Conservation (phyloP, 2,329 filamentous ascomycete species). For the Aureobasidium sp. region DNA sequence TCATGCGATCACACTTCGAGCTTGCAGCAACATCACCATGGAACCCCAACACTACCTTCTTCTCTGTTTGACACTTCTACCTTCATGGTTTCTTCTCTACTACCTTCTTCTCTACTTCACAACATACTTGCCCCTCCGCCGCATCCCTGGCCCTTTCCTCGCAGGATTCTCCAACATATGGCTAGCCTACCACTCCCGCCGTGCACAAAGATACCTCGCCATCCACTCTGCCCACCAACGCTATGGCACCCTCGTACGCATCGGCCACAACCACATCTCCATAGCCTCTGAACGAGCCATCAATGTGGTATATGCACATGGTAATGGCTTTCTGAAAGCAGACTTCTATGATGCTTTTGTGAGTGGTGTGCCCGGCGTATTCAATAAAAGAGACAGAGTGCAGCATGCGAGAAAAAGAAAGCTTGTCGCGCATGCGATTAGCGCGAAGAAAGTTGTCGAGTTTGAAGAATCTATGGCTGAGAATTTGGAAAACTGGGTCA, state of each 20-base stretch:
- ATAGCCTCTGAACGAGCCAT: conserved; percentile 21
- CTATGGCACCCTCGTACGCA: conserved; percentile 2
- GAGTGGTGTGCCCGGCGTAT: conserved; percentile 28
- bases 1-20: neutral
- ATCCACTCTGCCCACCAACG: conserved; percentile 16
- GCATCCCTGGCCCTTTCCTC: conserved; percentile 19
- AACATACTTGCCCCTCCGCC: conserved; percentile 17
- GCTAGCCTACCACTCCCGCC: conserved; percentile 18
- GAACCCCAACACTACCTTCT: neutral
- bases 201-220: conserved; percentile 20
- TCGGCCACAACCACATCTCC: conserved; percentile 17
- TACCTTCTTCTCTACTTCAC: conserved; percentile 21
- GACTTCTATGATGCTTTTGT: conserved; percentile 29
- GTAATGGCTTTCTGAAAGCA: conserved; percentile 29
- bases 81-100: conserved; percentile 13
- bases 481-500: conserved; percentile 20
- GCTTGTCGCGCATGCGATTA: conserved; percentile 29
- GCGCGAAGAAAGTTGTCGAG: conserved; percentile 18
- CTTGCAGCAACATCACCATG: neutral
- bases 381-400: conserved; percentile 27
- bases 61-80: neutral
- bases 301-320: conserved; percentile 23
- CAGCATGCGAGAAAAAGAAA: conserved; percentile 30
- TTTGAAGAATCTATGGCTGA: conserved; percentile 29
- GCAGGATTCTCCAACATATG: conserved; percentile 21